Base-by-base conservation (phyloP, 768 basidiomycete species). In the Lentinula sp. region DNA sequence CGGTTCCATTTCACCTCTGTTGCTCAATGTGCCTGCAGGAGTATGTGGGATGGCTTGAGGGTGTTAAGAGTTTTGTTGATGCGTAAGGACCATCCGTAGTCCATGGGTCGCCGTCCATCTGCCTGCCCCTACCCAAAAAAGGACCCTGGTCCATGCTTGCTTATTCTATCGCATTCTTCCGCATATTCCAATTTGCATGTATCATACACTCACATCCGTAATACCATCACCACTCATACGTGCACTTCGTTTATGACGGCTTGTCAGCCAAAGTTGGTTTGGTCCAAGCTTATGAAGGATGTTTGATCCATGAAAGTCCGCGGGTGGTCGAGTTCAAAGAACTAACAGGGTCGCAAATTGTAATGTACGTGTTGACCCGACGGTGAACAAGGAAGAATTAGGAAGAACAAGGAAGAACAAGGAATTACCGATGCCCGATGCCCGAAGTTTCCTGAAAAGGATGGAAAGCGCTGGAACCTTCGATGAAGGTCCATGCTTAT, bases 41-140 rank as follows among this genome's bases (percentile, higher is more conserved):
- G 76, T 98, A 98, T 74, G 84, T 93, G 68, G 80, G 78, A 65
- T 98, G 95, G 95, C 76, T 98, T 68, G 75, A 82, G 66, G 85
- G 85, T 66, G 87, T 96, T 73, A 89, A 92, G 80, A 70, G 69
- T 21, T 98, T 97, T 69, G 75, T 98, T 63, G 91, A 95, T 48
- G 59, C 50, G 6, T 60, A 28, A 43, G 39, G 28, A 32, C 31
- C 9, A 34, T 35, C 9, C 31, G 15, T 2, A 8, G 2, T 7
- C 46, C n/a, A 23, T 48, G 1, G 4, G 21, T 23, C 5, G 42
- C n/a, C 13, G 5, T 13, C 0, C 4, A 13, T 39, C 37, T 39
- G 37, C 13, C 37, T 39, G 37, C 13, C 37, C 13, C 37, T 13
- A 39, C 13, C 37, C 37, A 39, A 39, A 28, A 28, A 39, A 39